These are phyloP conservation scores for Coniochaeta sp. DNA, from an alignment of 2,329 filamentous ascomycete genomes.

Conservation along the genomic window DNA sequence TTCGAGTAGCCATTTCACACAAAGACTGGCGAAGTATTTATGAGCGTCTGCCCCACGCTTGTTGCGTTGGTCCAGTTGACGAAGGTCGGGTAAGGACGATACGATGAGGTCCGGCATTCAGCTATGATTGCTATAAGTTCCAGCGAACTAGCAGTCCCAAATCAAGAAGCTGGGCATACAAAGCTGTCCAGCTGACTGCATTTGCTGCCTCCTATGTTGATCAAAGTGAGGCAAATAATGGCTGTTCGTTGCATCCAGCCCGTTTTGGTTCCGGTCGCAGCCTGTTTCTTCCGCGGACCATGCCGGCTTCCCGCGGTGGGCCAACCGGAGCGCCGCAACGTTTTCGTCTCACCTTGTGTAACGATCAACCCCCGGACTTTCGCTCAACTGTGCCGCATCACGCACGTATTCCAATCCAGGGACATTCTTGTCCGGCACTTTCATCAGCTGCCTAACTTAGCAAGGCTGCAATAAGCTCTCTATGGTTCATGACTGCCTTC, in stretches of 20 bases:
- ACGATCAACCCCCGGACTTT: neutral
- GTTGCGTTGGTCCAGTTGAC: neutral
- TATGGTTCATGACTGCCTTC: neutral
- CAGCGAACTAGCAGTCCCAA: neutral
- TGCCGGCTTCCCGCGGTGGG: neutral
- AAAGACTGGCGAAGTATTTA: neutral
- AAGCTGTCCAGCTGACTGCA: neutral
- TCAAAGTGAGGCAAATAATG: neutral
- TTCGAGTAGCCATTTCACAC: neutral
- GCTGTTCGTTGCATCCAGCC: neutral
- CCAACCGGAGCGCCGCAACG: neutral
- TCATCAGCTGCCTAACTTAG: neutral
- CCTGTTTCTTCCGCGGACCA: neutral
- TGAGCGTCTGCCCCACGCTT: neutral
- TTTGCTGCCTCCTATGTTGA: neutral
- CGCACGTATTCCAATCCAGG: neutral
- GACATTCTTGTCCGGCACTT: neutral
- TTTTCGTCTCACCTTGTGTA: neutral
- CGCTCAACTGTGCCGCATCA: neutral
- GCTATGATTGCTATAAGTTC: neutral
- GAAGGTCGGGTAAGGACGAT: neutral
- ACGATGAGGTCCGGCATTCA: neutral
- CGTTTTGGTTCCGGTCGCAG: neutral
- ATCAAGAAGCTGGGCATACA: neutral
- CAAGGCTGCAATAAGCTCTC: neutral